Conservation (phyloP, 2,329 filamentous ascomycete genomes). For the Akanthomyces muscarius region DNA sequence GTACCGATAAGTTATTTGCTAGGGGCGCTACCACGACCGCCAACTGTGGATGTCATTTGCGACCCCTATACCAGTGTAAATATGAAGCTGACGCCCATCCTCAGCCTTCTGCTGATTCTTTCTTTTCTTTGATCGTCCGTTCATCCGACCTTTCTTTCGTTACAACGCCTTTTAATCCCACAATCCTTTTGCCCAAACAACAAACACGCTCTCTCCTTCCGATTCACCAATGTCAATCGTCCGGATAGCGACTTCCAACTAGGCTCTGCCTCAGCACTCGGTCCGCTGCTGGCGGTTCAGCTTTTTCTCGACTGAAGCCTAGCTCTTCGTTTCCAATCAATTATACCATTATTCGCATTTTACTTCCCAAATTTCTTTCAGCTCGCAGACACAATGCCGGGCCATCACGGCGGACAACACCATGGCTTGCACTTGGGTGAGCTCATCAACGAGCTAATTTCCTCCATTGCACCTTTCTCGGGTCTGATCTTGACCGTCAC, state of each 20-base stretch:
- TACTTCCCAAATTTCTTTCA: not conserved
- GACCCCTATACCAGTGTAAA: slow-evolving; percentile 11
- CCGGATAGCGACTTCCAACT: not conserved
- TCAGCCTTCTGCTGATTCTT: not conserved
- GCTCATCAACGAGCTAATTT: slow-evolving; percentile 13
- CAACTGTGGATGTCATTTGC: slow-evolving; percentile 4
- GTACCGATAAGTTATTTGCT: slow-evolving; percentile 10
- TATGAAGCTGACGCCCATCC: slow-evolving; percentile 9
- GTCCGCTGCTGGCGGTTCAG: slow-evolving; percentile 1
- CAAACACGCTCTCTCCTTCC: not conserved
- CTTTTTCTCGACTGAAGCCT: not conserved
- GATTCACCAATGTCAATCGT: not conserved
- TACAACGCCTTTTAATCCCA: not conserved
- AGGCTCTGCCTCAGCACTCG: not conserved
- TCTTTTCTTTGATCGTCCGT: not conserved
- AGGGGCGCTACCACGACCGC: not conserved
- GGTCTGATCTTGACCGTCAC: slow-evolving; percentile 17
- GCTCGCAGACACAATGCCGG: not conserved
- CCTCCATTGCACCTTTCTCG: slow-evolving; percentile 13
- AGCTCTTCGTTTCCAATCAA: not conserved
- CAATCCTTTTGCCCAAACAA: not conserved
- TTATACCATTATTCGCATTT: not conserved
- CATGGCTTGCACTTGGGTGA: slow-evolving; percentile 11
- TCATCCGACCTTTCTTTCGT: not conserved
- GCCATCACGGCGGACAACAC: not conserved